A percentile compares a stretch with the other conserved stretches of the same genome.
phyloP scores from a whole-genome alignment of 352 stramenopile genomes.

The Pythium plurisporium region DNA sequence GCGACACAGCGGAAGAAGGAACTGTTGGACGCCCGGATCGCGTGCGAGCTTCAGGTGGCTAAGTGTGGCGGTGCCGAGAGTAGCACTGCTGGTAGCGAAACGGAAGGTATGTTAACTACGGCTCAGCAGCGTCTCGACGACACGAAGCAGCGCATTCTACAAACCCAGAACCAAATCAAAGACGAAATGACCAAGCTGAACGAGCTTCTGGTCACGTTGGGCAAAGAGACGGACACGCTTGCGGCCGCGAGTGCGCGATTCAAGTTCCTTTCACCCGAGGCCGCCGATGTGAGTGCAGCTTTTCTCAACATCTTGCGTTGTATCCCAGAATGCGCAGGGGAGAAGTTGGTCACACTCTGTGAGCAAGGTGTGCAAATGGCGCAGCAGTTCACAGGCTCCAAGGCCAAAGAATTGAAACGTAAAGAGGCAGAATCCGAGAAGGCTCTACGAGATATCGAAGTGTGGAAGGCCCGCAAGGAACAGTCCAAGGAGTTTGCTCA shows the following conservation, averaged over 20 bases:
- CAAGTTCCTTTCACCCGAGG: constrained; percentile 29
- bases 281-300: constrained; percentile 16
- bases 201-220: constrained; percentile 41
- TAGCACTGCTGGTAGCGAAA: background rate
- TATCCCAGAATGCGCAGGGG: constrained; percentile 44
- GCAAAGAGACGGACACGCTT: constrained; percentile 43
- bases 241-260: constrained; percentile 27
- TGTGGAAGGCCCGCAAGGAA: constrained; percentile 60
- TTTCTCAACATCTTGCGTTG: constrained; percentile 27
- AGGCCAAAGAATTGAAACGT: constrained; percentile 39
- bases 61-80: constrained; percentile 11
- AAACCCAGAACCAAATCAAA: constrained; percentile 44
- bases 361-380: constrained; percentile 41
- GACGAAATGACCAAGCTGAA: constrained; percentile 40
- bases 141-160: constrained; percentile 36
- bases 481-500: constrained; percentile 48
- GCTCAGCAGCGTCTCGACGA: constrained; percentile 29
- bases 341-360: constrained; percentile 40
- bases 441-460: constrained; percentile 51
- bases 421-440: constrained; percentile 56
- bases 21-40: constrained; percentile 35
- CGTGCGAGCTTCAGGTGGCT: constrained; percentile 37
- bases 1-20: constrained; percentile 38
- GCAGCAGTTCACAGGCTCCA: constrained; percentile 41
- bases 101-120: background rate